Conservation (phyloP, 164 flowering plant species). For the Santalum album region DNA sequence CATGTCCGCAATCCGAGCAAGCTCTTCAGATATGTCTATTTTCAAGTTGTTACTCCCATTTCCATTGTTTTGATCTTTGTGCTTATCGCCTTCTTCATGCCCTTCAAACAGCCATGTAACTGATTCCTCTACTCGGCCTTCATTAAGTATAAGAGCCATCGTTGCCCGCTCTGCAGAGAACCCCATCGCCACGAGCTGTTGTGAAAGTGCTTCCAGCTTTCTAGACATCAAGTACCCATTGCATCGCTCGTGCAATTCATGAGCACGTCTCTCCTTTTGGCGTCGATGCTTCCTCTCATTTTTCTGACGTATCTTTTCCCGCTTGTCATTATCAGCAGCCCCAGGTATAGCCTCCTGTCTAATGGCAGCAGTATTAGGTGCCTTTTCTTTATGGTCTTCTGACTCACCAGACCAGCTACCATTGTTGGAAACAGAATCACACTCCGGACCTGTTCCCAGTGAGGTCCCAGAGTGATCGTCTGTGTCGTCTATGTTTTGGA, state of each 20-base stretch:
- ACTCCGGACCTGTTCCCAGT: conserved; percentile 52
- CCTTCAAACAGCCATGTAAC: conserved; percentile 86
- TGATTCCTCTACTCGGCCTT: conserved; percentile 82
- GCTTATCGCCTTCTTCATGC: conserved; percentile 42
- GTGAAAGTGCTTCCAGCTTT: conserved; percentile 75
- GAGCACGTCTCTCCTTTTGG: conserved; percentile 88
- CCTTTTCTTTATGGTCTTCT: conserved; percentile 84
- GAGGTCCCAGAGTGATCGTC: conserved; percentile 64
- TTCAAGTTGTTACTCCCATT: conserved; percentile 55
- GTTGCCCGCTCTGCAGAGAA: conserved; percentile 81
- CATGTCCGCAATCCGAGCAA: conserved; percentile 64
- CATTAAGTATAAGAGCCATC: conserved; percentile 80
- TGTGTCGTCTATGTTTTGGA: conserved; percentile 60
- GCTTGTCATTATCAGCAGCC: conserved; percentile 74
- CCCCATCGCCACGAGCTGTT: conserved; percentile 91
- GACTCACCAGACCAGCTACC: conserved; percentile 94
- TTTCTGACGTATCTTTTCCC: conserved; percentile 87
- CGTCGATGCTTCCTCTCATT: conserved; percentile 96
- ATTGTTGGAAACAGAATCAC: conserved; percentile 78
- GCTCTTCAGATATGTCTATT: conserved; percentile 83
- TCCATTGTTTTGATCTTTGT: conserved; percentile 25
- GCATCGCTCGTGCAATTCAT: conserved; percentile 81
- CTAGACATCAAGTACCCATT: conserved; percentile 84
- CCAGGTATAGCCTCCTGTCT: conserved; percentile 60
- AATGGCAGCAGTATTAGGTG: conserved; percentile 18